Conservation (phyloP, 768 basidiomycete genomes). For the Lentinula boryana region DNA sequence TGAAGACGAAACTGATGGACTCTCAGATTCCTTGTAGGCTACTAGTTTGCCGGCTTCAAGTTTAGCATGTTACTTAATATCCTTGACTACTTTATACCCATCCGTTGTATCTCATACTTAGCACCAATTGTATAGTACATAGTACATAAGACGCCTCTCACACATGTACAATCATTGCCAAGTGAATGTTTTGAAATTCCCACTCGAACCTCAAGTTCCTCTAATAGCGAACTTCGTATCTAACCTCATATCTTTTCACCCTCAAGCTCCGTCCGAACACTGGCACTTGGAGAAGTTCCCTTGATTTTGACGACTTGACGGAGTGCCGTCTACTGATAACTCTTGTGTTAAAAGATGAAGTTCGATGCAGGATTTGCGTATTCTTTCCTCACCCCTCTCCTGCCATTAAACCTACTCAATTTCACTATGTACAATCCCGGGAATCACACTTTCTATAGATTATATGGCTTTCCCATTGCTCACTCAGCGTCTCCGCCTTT, state of each 20-base stretch:
- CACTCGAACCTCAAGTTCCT: too few relatives aligned
- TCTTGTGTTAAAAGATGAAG: neutral
- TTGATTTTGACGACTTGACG: neutral
- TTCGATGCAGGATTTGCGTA: neutral
- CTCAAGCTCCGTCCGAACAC: too few relatives aligned
- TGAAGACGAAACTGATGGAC: constrained; percentile 1
- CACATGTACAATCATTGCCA: neutral
- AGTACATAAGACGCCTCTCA: too few relatives aligned
- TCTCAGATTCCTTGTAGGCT: constrained; percentile 1
- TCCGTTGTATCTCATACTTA: neutral
- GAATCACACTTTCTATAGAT: constrained; percentile 1
- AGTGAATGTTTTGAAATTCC: neutral
- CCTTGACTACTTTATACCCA: neutral
- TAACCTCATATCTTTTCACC: neutral
- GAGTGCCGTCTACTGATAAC: neutral
- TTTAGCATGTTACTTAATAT: too few relatives aligned
- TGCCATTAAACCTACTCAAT: neutral
- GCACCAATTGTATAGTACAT: neutral
- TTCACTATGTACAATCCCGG: constrained; percentile 1
- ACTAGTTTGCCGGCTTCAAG: too few relatives aligned
- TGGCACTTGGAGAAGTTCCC: neutral
- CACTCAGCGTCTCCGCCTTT: constrained; percentile 26
- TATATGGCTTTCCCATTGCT: constrained; percentile 30
- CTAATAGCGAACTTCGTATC: too few relatives aligned
- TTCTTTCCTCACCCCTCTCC: neutral